Conservation (phyloP, 1,284 basidiomycete species). For the Naganishia sp. region DNA sequence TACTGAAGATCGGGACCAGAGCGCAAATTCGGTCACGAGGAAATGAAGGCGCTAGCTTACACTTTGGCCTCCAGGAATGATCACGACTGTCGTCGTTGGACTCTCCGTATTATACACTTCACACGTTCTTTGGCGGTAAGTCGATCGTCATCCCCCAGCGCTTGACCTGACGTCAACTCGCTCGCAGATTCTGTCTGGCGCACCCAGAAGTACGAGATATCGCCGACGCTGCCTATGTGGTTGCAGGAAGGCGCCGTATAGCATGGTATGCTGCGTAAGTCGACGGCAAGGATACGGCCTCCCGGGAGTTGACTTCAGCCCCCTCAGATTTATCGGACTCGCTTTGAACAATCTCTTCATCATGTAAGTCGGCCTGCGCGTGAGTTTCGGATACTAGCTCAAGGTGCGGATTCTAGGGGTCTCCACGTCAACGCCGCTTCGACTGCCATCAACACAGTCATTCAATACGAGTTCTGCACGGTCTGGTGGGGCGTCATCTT, state of each 20-base stretch:
- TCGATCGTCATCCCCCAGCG: neutral
- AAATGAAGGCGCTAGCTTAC: no score
- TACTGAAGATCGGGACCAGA: no score
- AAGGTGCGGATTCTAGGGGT: conserved; percentile 30
- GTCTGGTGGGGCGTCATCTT: conserved; percentile 35
- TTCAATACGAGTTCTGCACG: conserved; percentile 35
- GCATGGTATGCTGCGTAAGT: conserved; percentile 35
- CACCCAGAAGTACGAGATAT: conserved; percentile 34
- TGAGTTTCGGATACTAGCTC: neutral
- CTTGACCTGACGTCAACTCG: neutral
- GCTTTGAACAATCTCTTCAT: conserved; percentile 40
- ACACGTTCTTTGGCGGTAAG: conserved; percentile 57
- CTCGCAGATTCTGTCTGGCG: conserved; percentile 60
- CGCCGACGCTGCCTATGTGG: conserved; percentile 43
- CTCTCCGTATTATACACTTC: conserved; percentile 53
- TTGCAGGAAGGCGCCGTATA: conserved; percentile 36
- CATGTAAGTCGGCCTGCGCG: conserved; percentile 32
- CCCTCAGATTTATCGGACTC: conserved; percentile 33
- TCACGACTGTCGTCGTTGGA: conserved; percentile 57
- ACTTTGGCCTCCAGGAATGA: conserved; percentile 45
- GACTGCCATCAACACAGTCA: conserved; percentile 39
- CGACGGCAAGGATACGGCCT: neutral
- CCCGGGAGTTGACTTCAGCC: no score
- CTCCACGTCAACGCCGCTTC: conserved; percentile 48
- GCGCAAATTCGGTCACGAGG: no score